Base-by-base conservation (phyloP, 2,329 filamentous ascomycete genomes). In the Nannizziopsis barbatae region DNA sequence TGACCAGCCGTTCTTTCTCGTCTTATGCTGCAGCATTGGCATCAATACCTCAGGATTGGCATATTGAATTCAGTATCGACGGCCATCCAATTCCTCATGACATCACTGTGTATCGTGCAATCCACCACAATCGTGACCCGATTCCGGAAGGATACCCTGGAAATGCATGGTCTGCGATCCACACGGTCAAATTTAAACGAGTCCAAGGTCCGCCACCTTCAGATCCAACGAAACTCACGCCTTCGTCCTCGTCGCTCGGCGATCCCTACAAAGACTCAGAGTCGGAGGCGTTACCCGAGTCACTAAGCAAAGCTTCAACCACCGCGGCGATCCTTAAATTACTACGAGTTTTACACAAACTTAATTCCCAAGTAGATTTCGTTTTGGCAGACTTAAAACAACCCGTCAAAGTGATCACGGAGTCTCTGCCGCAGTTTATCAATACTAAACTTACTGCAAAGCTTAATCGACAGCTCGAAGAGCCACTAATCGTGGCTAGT, bases 401-500 rank as follows among this genome's bases (percentile, higher is more conserved):
- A 45, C 70, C 77, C 2, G 68, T 84, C 50, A 81, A 79, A 53
- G 71, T 93, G 22, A 86, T 85, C 43, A 75, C 82, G 1, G 90
- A 96, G 65, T 86, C 90, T 0, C 67, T 93, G 41, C 83, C 89
- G 2, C 89, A 96, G 57, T 98, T 98, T 58, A 92, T 98, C 67
- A 98, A 98, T 62, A 95, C 92, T 0, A 98, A 98, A 65, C 77
- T 98, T 33, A 98, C 92, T 0, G 93, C 92, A 1, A 98, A 98
- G 70, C 77, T 98, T 49, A 98, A 98, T 62, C 83, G 92, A 22
- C 93, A 98, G 64, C 72, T 98, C 10, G 92, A 98, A 62, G 93
- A 98, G 67, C 92, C 92, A 8, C 71, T 98, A 54, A 93, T 98
- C 55, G 92, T 98, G 44, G 92, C 92, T 3, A 96, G 92, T 69